Base-by-base conservation (phyloP, 768 basidiomycete species). In the Mrakia gelida region DNA sequence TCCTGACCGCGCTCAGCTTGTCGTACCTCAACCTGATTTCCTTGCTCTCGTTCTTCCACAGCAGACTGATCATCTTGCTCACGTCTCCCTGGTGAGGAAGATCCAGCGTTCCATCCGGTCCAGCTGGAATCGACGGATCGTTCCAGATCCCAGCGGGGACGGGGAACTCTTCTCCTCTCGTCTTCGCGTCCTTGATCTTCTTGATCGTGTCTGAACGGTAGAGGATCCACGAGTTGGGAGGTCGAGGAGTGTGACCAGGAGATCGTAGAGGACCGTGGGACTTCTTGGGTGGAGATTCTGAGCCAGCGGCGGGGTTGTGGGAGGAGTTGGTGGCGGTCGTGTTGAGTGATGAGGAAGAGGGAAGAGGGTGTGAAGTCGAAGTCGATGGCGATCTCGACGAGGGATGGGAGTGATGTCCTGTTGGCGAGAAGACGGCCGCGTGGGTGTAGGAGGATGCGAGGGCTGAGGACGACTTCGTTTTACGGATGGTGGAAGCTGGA, bases 171-270 rank as follows among this genome's bases (percentile, higher is more conserved):
- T 68, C 43, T 28, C 74, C 78, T 30, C 54, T 65, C 23, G 34
- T 56, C 62, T 79, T 79, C 15, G 74, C 78, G 38, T 52, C 34
- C 74, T 71, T 75, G 38, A 90, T 82, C 16, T 85, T 82, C 78
- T 83, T 84, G 62, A 88, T 85, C 81, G 88, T 89, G 79, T 89
- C 87, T 3, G 90, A 89, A 61, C 92, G 89, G 84, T 91, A 94
- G 23, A 93, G 80, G 78, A 94, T 93, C 91, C 92, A 94, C 0
- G 92, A 90, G 82, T 93, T 94, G 15, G 90, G 89, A 4, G 92
- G 92, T 0, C 92, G 88, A 15, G 91, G 90, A 7, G 82, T 80
- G 16, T 78, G 75, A 28, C 74, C 70, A 18, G 70, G 41, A 18
- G 56, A 26, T 15, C 56, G 70, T 21, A 28, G n/a, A 28, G 61